Evolutionary conservation across 176 grass and related monocot species (phyloP), one percentile per base, ranked within the genome.

Genomic region (Avena sativa): DNA sequence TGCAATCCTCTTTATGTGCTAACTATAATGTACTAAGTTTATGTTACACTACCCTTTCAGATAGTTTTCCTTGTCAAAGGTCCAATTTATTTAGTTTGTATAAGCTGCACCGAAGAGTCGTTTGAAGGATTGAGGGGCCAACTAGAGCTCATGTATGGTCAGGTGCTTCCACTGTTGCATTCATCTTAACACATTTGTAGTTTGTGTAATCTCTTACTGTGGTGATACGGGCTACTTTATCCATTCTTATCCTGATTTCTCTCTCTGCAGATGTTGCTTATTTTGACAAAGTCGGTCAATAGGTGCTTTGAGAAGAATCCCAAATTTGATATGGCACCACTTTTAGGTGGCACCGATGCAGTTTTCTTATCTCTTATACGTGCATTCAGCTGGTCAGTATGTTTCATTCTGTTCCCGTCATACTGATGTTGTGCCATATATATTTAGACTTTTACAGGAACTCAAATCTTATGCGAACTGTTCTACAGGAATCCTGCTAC

Each of bases 21-120:
- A 51, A 32, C 2, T 80, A 56, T 55, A 36, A 4, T 72, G 20
- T 74, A 72, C 81, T 87, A 60, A 70, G 32, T 89, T 85, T 28
- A 36, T 81, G 78, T 84, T 78, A 34, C 46, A 16, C 55, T 69
- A 14, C 85, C 38, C 74, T 86, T 87, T 85, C 90, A 99, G 97
- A 92, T 99, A 80, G 84, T 99, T 91, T 99, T 99, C 88, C 87
- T 99, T 86, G 91, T 97, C 32, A 99, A 99, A 92, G 97, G 94
- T 38, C 97, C 97, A 40, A 94, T 99, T 62, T 99, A 99, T 89
- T 92, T 99, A 71, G 92, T 93, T 36, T 99, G 97, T 88, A 99
- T 99, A 85, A 99, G 94, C 85, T 96, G 91, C 87, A 96, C 94
- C 5, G 94, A 99, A 85, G 97, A 99, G 85, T 90, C 92, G 25